Conservation (phyloP, 441 rosid species). For the Geranium incanum region DNA sequence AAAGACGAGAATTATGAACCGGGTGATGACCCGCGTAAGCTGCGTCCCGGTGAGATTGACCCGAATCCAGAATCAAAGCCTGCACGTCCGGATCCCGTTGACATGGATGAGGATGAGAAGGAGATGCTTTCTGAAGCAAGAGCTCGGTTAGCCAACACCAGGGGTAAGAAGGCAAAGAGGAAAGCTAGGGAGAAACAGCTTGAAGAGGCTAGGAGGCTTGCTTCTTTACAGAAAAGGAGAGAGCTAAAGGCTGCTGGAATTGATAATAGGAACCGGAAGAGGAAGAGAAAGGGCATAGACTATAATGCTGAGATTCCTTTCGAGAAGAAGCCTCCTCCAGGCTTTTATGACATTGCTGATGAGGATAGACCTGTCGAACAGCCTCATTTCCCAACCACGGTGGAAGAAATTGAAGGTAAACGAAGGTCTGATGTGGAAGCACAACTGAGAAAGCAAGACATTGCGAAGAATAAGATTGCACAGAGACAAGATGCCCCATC, state of each 20-base stretch:
- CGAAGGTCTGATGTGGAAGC: constrained; percentile 86
- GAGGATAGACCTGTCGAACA: constrained; percentile 83
- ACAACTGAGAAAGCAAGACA: constrained; percentile 77
- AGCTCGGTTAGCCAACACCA: constrained; percentile 87
- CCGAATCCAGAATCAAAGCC: constrained; percentile 97
- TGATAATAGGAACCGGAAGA: constrained; percentile 61
- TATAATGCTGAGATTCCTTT: constrained; percentile 95
- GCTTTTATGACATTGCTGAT: constrained; percentile 79
- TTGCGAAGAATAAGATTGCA: constrained; percentile 80
- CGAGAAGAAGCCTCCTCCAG: constrained; percentile 93
- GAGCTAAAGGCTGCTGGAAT: constrained; percentile 98
- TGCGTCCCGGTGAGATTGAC: constrained; percentile 97
- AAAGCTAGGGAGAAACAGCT: constrained; percentile 98
- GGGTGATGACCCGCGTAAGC: constrained; percentile 88
- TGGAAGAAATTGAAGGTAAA: constrained; percentile 91
- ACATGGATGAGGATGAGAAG: constrained; percentile 99
- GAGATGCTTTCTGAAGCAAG: constrained; percentile 99
- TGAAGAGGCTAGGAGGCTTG: constrained; percentile 98
- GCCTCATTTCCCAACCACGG: constrained; percentile 78
- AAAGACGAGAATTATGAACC: constrained; percentile 94
- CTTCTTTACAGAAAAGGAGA: constrained; percentile 92
- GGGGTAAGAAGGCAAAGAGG: constrained; percentile 94
- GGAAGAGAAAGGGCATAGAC: constrained; percentile 89
- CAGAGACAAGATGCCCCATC: constrained; percentile 92
- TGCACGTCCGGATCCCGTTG: constrained; percentile 99